Conservation (phyloP, 257 asterid species). For the Solanum megistacrolobum region DNA sequence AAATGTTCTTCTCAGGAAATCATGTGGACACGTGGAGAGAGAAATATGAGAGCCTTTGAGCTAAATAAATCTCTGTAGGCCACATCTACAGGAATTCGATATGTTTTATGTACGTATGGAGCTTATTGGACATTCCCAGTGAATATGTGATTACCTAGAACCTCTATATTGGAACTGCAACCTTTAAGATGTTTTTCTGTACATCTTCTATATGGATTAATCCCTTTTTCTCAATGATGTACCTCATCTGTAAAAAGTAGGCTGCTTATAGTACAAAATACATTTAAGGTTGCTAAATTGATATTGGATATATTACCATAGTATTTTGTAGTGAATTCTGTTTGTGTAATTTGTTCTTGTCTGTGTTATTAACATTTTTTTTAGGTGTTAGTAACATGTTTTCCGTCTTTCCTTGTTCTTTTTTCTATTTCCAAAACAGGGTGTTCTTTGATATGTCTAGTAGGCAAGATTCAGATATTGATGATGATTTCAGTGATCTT, state of each 20-base stretch:
- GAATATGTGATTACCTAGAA: neutral
- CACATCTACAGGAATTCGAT: neutral
- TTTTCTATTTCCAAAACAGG: neutral
- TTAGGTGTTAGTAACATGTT: neutral
- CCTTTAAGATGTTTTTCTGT: neutral
- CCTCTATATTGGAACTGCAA: neutral
- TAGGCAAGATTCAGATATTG: slow-evolving; percentile 53
- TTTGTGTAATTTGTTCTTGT: neutral
- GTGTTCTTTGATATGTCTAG: slow-evolving; percentile 44
- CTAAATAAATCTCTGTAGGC: neutral
- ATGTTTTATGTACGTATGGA: neutral
- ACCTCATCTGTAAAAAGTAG: neutral
- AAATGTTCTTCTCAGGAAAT: neutral
- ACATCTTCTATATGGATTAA: neutral
- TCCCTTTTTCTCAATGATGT: neutral
- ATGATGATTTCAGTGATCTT: slow-evolving; percentile 85
- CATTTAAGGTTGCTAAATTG: neutral
- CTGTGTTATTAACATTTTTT: neutral
- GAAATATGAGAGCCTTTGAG: neutral
- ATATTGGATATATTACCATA: neutral
- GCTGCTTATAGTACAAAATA: neutral
- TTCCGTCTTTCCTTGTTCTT: neutral
- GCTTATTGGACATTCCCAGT: neutral
- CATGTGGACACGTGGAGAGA: neutral
- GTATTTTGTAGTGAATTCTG: neutral